A percentile compares a stretch with the other conserved stretches of the same genome.
phyloP scores from a whole-genome alignment of 768 basidiomycete species.

The Tephrocybe sp. region DNA sequence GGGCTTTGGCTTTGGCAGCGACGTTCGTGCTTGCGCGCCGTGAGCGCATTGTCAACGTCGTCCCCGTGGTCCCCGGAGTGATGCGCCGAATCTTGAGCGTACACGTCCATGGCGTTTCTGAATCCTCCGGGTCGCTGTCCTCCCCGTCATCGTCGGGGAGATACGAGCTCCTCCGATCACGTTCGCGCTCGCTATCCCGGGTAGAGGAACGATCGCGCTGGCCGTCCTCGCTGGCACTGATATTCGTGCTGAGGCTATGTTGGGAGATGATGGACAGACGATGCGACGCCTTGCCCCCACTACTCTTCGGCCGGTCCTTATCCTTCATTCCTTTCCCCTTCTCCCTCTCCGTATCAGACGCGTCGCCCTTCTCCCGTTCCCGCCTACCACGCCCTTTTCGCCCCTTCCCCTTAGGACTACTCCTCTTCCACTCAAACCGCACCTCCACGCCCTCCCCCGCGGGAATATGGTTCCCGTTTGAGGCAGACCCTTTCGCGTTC shows the following conservation, averaged over 20 bases:
- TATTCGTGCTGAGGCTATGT: constrained; percentile 32
- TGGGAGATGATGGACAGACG: constrained; percentile 40
- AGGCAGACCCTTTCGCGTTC: neutral
- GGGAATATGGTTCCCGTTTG: constrained; percentile 1
- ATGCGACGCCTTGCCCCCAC: constrained; percentile 29
- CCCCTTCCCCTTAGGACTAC: constrained; percentile 27
- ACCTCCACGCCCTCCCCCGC: constrained; percentile 57
- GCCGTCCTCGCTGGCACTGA: constrained; percentile 22
- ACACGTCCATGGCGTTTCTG: constrained; percentile 95
- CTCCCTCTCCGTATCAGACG: neutral
- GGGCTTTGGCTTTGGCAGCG: too few species aligned
- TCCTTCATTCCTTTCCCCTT: neutral
- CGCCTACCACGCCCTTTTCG: constrained; percentile 5
- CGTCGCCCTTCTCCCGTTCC: neutral
- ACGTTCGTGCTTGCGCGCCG: constrained; percentile 8
- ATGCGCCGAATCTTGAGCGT: constrained; percentile 61
- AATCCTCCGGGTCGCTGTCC: constrained; percentile 94
- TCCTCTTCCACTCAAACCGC: constrained; percentile 76
- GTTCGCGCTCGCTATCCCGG: constrained; percentile 1
- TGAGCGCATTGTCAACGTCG: constrained; percentile 13
- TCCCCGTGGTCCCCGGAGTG: constrained; percentile 11
- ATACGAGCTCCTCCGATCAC: constrained; percentile 6
- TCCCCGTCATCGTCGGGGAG: constrained; percentile 41
- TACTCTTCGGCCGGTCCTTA: constrained; percentile 30
- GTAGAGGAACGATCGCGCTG: constrained; percentile 9